A percentile compares a stretch with the other conserved stretches of the same genome.
Conservation (phyloP, 1,284 basidiomycete genomes). For the Entoloma clypeatum region DNA sequence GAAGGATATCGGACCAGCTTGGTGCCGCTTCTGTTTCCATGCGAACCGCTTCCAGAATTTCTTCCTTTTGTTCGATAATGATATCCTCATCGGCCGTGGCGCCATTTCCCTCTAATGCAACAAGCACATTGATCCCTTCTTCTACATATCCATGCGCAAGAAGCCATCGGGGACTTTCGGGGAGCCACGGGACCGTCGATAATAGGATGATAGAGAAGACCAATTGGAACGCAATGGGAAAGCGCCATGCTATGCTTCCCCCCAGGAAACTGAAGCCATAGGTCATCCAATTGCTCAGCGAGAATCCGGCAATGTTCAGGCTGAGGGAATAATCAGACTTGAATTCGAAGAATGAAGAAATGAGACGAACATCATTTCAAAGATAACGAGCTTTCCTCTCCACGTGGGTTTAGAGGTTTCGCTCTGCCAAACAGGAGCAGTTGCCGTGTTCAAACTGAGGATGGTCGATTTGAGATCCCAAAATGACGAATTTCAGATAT, state of each 20-base stretch:
- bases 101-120: constrained; percentile 37
- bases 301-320: constrained; percentile 46
- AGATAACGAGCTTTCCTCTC: constrained; percentile 63
- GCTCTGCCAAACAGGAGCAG: constrained; percentile 62
- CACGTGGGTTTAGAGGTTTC: constrained; percentile 63
- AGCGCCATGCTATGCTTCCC: constrained; percentile 55
- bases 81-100: constrained; percentile 31
- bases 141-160: constrained; percentile 40
- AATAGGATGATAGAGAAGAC: constrained; percentile 61
- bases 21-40: constrained; percentile 39
- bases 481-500: constrained; percentile 33
- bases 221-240: constrained; percentile 69
- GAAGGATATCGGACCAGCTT: constrained; percentile 37
- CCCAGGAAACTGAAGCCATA: constrained; percentile 46
- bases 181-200: constrained; percentile 55
- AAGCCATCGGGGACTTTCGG: constrained; percentile 68
- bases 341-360: neutral
- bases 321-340: constrained; percentile 19
- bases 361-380: constrained; percentile 62
- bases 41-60: constrained; percentile 40
- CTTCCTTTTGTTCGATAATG: constrained; percentile 34
- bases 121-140: constrained; percentile 38
- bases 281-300: constrained; percentile 45
- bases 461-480: neutral
- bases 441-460: constrained; percentile 47